Conservation (phyloP, 345 rosid species). For the Triadica sebifera region DNA sequence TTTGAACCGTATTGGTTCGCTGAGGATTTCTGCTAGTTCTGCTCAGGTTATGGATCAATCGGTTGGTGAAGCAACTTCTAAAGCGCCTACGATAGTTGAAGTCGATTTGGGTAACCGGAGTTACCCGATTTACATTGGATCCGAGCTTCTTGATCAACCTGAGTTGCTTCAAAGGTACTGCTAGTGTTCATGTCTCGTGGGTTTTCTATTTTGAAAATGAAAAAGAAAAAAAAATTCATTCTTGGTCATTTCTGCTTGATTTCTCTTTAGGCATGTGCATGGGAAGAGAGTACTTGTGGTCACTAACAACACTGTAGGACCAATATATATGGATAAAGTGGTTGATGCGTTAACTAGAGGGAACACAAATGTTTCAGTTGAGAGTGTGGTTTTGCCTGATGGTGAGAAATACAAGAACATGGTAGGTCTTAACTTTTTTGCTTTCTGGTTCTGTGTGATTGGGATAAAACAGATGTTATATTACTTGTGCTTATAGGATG, state of each 20-base stretch:
- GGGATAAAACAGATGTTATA: neutral
- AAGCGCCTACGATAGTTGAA: slow-evolving; percentile 61
- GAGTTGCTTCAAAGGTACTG: slow-evolving; percentile 76
- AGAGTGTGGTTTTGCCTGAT: slow-evolving; percentile 81
- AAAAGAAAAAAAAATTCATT: neutral
- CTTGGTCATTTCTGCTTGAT: neutral
- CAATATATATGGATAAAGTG: slow-evolving; percentile 76
- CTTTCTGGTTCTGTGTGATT: neutral
- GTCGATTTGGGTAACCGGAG: slow-evolving; percentile 91
- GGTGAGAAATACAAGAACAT: slow-evolving; percentile 90
- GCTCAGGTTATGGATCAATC: slow-evolving; percentile 65
- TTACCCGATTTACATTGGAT: slow-evolving; percentile 92
- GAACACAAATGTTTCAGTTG: slow-evolving; percentile 79
- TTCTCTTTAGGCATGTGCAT: slow-evolving; percentile 67
- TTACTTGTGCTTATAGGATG: slow-evolving; percentile 48
- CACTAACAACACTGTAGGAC: slow-evolving; percentile 70
- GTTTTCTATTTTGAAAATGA: neutral
- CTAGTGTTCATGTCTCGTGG: neutral
- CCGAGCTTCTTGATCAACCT: slow-evolving; percentile 78
- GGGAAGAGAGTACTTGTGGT: slow-evolving; percentile 96
- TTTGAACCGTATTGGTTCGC: slow-evolving; percentile 9
- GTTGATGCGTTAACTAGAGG: slow-evolving; percentile 71
- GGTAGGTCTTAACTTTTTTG: slow-evolving; percentile 37
- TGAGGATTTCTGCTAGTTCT: slow-evolving; percentile 44
- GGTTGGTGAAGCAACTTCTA: slow-evolving; percentile 34